Base-by-base conservation (phyloP, 495 filamentous ascomycete genomes). In the Penicillium paradoxum region DNA sequence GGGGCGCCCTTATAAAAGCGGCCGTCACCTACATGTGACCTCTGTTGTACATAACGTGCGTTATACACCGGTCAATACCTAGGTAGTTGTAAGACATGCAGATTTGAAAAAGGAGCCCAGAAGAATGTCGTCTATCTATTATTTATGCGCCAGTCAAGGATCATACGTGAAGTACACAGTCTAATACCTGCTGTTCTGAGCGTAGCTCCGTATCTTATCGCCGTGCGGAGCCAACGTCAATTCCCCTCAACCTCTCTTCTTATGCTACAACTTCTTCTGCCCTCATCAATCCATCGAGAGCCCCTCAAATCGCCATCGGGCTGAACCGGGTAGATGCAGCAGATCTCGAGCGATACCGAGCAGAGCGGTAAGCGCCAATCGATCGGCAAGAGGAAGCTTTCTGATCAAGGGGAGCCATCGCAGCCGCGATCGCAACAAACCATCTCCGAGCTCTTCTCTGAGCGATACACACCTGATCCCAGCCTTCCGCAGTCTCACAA, bases 331-430 rank as follows among this genome's bases (percentile, higher is more conserved):
- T 77, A 71, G 70, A 77, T 77, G 74, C 72, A 70, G 69, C 69
- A 70, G 60, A 67, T 66, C 51, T 60, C 70, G 51, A 72, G 61
- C 65, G 63, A 71, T 58, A 67, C 65, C 66, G 73, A 74, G 56
- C 66, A 67, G 65, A 74, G 70, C 70, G 72, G 73, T 67, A 77
- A 77, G 68, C 72, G 72, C 64, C 73, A 73, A 60, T 69, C 67
- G 50, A 68, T 58, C 61, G 71, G 68, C 59, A 79, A 77, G 58
- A 74, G 73, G 57, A 78, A 75, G 67, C 66, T 70, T 51, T 56
- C 71, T 55, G 69, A 73, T 59, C 67, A 70, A 57, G 70, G 62
- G 59, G 68, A 69, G 48, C 53, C 57, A 52, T 58, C 67, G 51
- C 63, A 67, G 51, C 66, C 68, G 51, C 70, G 65, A 40, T 68